These are phyloP conservation scores for Xylaria multiplex DNA, from an alignment of 2,329 filamentous ascomycete species.

Conservation along the genomic window DNA sequence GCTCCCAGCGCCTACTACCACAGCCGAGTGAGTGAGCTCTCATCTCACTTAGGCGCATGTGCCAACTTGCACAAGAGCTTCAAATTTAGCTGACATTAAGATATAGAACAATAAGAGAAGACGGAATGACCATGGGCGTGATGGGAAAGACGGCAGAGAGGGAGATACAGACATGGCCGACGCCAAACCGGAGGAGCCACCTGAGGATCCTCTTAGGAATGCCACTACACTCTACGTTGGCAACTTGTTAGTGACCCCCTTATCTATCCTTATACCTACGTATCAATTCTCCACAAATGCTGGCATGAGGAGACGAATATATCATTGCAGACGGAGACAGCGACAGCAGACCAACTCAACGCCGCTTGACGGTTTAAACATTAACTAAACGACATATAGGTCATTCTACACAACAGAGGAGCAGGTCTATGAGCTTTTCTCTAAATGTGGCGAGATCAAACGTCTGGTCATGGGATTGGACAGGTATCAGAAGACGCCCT, in stretches of 20 bases:
- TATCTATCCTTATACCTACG: not conserved
- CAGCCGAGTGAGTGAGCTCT: constrained; percentile 70
- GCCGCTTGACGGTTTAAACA: not conserved
- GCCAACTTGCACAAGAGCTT: not conserved
- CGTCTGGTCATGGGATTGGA: constrained; percentile 97
- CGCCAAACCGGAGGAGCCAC: constrained; percentile 61
- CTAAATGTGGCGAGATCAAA: constrained; percentile 98
- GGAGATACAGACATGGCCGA: constrained; percentile 60
- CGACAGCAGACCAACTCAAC: not conserved
- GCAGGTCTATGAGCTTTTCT: constrained; percentile 96
- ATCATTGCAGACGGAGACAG: not conserved
- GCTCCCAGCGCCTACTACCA: constrained; percentile 94
- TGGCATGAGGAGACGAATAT: not conserved
- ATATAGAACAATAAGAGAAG: constrained; percentile 74
- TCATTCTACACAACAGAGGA: constrained; percentile 99
- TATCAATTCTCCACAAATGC: not conserved
- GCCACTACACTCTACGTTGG: constrained; percentile 97
- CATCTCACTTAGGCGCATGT: constrained; percentile 9
- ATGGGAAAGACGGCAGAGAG: constrained; percentile 64
- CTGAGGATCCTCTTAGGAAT: constrained; percentile 81
- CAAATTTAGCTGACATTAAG: constrained; percentile 28
- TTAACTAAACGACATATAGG: constrained; percentile 54
- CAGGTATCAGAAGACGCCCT: constrained; percentile 96
- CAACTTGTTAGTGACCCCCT: constrained; percentile 74
- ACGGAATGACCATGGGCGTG: constrained; percentile 61